Percentiles rank a stretch among this genome's conserved stretches.
Evolutionary conservation across 23 red algal species (phyloP).

Genomic region (Rhodosorus marinus): DNA sequence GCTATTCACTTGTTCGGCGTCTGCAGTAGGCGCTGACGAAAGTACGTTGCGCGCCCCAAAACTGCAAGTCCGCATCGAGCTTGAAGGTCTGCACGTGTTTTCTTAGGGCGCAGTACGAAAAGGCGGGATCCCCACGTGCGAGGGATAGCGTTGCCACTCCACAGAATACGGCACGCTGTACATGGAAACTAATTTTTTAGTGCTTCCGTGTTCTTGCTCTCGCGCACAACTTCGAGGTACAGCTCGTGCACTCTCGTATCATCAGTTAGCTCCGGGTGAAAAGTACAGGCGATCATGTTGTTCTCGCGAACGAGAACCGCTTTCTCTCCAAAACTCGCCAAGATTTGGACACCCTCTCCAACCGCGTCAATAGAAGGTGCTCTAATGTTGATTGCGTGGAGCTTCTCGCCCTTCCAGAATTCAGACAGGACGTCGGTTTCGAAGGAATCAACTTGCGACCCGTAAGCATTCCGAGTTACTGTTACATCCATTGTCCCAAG

Average conservation of each 20-base stretch:
- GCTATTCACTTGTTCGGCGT: too few relatives aligned
- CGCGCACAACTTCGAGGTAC: conserved; percentile 47
- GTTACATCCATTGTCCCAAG: conserved; percentile 46
- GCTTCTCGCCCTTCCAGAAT: conserved; percentile 7
- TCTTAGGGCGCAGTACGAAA: too few relatives aligned
- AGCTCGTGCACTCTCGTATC: conserved; percentile 53
- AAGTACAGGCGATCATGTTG: conserved; percentile 46
- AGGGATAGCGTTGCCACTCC: too few relatives aligned
- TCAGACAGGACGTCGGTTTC: conserved; percentile 27
- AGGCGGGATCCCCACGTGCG: too few relatives aligned
- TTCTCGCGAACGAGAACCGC: conserved; percentile 58
- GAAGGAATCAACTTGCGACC: conserved; percentile 84
- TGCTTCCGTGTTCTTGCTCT: neutral
- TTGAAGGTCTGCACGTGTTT: too few relatives aligned
- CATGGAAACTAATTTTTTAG: too few relatives aligned
- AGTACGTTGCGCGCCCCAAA: too few relatives aligned
- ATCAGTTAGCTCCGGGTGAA: conserved; percentile 86
- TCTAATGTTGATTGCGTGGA: conserved; percentile 70
- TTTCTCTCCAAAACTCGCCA: conserved; percentile 15
- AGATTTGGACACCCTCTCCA: conserved; percentile 17
- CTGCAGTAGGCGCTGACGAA: too few relatives aligned
- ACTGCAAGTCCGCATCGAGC: too few relatives aligned
- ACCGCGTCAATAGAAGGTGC: conserved; percentile 38
- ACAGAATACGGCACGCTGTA: too few relatives aligned
- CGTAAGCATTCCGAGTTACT: conserved; percentile 71